phyloP scores from a whole-genome alignment of 169 alveolate genomes.

The Prorocentrum cordatum region DNA sequence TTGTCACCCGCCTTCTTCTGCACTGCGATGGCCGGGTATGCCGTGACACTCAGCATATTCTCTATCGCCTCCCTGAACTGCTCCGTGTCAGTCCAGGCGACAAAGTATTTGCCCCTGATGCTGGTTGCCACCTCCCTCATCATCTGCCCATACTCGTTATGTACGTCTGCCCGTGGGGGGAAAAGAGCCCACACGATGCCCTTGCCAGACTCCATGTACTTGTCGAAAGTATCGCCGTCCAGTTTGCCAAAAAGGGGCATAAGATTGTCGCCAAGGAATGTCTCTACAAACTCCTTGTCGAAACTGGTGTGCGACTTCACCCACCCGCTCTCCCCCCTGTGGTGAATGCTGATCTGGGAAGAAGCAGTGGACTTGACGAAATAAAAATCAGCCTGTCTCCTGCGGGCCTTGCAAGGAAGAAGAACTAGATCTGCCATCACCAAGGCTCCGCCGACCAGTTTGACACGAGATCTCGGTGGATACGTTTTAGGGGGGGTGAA shows the following conservation, averaged over 20 bases:
- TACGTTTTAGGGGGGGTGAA: too few relatives aligned
- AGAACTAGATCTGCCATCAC: too few relatives aligned
- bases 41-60: conserved; percentile 32
- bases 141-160: neutral
- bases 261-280: neutral
- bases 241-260: conserved; percentile 42
- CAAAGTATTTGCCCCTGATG: conserved; percentile 39
- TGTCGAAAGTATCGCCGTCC: conserved; percentile 35
- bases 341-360: too few relatives aligned
- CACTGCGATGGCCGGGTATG: conserved; percentile 43
- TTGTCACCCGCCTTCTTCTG: conserved; percentile 53
- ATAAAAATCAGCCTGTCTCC: too few relatives aligned
- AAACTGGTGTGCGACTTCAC: too few relatives aligned
- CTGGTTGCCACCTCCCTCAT: conserved; percentile 13
- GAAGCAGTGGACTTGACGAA: too few relatives aligned
- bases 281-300: neutral
- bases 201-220: neutral
- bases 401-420: too few relatives aligned
- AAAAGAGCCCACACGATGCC: conserved; percentile 52
- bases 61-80: conserved; percentile 50
- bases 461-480: too few relatives aligned
- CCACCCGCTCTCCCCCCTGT: too few relatives aligned
- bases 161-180: conserved; percentile 1
- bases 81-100: conserved; percentile 39
- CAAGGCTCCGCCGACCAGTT: too few relatives aligned